Conservation (phyloP, 108 stramenopile species). For the Cyclotella kingstonii region DNA sequence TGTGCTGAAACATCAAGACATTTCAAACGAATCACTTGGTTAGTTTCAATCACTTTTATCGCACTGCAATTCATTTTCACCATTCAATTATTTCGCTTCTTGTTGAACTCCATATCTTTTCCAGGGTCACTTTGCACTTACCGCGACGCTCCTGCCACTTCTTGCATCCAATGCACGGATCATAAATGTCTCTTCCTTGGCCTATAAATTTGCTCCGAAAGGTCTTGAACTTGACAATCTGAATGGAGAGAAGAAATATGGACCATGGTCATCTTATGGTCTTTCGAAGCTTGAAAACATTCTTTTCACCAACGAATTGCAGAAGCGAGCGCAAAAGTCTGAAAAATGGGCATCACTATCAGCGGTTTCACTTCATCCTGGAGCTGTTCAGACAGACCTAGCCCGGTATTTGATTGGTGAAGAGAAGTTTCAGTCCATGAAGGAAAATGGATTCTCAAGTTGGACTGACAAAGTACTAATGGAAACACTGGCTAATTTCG, state of each 20-base stretch:
- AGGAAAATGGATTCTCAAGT: conserved; percentile 33
- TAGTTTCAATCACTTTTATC: not conserved
- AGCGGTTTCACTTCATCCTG: conserved; percentile 53
- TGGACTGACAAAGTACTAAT: conserved; percentile 31
- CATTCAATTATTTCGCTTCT: not conserved
- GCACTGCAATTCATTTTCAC: not conserved
- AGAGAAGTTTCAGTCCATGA: conserved; percentile 41
- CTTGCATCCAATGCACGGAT: conserved; percentile 43
- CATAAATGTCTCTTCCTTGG: conserved; percentile 61
- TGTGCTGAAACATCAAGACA: conserved; percentile 12
- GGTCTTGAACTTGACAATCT: conserved; percentile 49
- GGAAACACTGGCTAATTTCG: conserved; percentile 34
- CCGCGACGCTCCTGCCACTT: conserved; percentile 43
- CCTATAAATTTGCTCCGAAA: conserved; percentile 35
- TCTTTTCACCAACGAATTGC: conserved; percentile 64
- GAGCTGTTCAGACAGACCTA: conserved; percentile 60
- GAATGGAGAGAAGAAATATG: conserved; percentile 53
- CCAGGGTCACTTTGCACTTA: conserved; percentile 68
- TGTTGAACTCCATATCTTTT: not conserved
- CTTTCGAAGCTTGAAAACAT: conserved; percentile 65
- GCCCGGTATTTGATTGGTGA: conserved; percentile 45
- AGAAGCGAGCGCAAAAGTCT: conserved; percentile 31
- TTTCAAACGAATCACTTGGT: conserved; percentile 70
- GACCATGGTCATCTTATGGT: conserved; percentile 53
- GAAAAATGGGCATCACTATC: conserved; percentile 19